Percentiles rank a stretch among this genome's conserved stretches.
phyloP scores from a whole-genome alignment of 208 protist genomes.

The Acanthamoeba royreba region DNA sequence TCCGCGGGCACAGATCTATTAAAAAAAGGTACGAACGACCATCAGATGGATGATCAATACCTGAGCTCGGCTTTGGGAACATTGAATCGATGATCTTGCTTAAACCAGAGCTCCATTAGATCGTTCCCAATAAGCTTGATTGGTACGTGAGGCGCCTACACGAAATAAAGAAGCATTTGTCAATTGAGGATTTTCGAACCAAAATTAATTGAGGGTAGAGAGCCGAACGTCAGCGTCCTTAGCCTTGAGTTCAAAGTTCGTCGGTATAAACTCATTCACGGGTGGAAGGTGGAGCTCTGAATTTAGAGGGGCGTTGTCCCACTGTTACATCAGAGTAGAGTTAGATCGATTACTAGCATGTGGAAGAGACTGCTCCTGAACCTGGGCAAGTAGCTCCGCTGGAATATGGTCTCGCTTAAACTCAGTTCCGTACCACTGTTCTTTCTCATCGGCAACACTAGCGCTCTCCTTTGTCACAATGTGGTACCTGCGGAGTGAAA shows the following conservation, averaged over 20 bases:
- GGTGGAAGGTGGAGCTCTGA: constrained; percentile 32
- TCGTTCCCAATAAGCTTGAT: background rate
- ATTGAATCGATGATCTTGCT: constrained; percentile 17
- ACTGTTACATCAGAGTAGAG: background rate
- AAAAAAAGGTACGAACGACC: background rate
- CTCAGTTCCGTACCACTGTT: constrained; percentile 55
- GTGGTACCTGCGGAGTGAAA: background rate
- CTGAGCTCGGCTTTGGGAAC: background rate
- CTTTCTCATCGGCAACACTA: background rate
- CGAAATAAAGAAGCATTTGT: background rate
- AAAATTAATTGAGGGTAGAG: background rate
- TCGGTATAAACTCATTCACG: constrained; percentile 57
- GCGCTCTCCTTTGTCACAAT: background rate
- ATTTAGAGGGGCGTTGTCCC: background rate
- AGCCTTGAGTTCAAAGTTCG: constrained; percentile 17
- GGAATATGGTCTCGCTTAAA: background rate
- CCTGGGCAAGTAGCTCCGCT: background rate
- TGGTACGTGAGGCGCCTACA: constrained; percentile 9
- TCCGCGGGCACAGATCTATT: background rate
- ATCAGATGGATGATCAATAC: background rate
- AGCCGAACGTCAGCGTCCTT: background rate
- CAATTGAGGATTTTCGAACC: background rate
- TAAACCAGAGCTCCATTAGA: constrained; percentile 14
- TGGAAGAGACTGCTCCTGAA: background rate
- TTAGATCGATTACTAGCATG: background rate